phyloP scores from a whole-genome alignment of 2,329 filamentous ascomycete species.

The Teratosphaeriaceae sp. region DNA sequence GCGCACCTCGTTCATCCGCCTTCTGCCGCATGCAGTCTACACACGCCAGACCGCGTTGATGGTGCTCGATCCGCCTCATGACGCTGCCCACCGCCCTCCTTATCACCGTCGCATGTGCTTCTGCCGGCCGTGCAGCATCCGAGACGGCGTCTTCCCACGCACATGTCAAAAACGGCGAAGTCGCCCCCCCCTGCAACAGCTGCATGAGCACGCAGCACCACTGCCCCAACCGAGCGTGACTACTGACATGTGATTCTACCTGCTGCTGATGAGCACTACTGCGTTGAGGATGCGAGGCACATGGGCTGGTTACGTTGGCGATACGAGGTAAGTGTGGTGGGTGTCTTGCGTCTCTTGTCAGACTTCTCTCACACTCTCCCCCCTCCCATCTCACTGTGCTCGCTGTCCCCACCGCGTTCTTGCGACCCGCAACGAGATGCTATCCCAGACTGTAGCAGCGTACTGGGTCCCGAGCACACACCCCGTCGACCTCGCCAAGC shows the following conservation, averaged over 20 bases:
- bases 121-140: no score
- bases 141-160: no score
- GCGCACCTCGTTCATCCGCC: no score
- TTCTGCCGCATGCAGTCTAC: no score
- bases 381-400: background rate
- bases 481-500: background rate
- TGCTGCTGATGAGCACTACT: no score
- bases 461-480: background rate
- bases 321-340: no score
- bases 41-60: no score
- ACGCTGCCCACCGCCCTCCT: background rate
- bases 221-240: background rate
- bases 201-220: background rate
- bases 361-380: background rate
- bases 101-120: background rate
- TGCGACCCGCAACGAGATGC: background rate
- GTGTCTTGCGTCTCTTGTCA: background rate
- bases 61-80: no score
- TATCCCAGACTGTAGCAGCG: background rate
- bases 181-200: background rate
- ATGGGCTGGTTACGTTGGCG: no score
- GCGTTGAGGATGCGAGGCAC: no score
- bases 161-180: background rate
- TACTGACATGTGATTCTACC: no score
- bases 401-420: background rate